Conservation (phyloP, 192 early-diverging fungal genomes). For the Backusella liffmaniae region DNA sequence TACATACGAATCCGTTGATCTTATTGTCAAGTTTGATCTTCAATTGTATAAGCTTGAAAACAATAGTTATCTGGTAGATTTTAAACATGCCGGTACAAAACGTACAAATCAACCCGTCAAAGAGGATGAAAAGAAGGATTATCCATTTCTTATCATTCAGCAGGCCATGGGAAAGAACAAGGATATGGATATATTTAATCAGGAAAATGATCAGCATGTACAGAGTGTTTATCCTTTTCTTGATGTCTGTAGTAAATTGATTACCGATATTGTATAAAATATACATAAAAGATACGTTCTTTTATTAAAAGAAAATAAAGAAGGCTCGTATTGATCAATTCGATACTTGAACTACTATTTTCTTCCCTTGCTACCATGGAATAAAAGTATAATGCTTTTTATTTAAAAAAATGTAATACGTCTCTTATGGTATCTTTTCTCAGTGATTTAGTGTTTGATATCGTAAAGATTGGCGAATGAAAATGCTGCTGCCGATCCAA, state of each 20-base stretch:
- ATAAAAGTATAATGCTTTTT: too few relatives aligned
- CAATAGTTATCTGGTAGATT: conserved; percentile 95
- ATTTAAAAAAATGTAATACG: too few relatives aligned
- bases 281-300: too few relatives aligned
- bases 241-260: conserved; percentile 91
- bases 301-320: too few relatives aligned
- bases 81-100: conserved; percentile 71
- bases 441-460: too few relatives aligned
- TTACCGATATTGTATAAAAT: conserved; percentile 85
- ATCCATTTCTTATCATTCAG: background rate
- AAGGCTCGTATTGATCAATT: too few relatives aligned
- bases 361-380: too few relatives aligned
- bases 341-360: too few relatives aligned
- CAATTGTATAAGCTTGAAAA: conserved; percentile 92
- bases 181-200: background rate
- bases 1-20: conserved; percentile 41
- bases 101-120: background rate
- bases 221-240: conserved; percentile 77
- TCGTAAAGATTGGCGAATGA: too few relatives aligned
- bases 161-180: conserved; percentile 2
- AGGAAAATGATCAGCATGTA: conserved; percentile 15
- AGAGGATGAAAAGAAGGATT: background rate
- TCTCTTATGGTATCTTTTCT: too few relatives aligned
- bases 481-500: too few relatives aligned
- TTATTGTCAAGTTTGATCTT: conserved; percentile 88